phyloP scores from a whole-genome alignment of 192 early-diverging fungal genomes.

The Spizellomyces sp. region DNA sequence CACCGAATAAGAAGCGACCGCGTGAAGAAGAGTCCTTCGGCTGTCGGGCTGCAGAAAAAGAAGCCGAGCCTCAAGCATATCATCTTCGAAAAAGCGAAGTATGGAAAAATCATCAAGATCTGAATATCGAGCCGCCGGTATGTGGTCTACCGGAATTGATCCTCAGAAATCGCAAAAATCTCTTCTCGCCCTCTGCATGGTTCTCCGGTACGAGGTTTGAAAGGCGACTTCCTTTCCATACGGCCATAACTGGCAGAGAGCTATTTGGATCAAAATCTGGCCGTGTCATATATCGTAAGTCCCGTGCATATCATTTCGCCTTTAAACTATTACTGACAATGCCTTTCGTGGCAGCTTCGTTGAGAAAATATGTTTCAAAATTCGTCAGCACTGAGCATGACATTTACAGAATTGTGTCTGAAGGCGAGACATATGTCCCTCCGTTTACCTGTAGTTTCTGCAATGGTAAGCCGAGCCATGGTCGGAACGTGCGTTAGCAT shows the following conservation, averaged over 20 bases:
- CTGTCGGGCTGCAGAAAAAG: background rate
- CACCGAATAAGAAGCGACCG: background rate
- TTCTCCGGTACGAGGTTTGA: no score
- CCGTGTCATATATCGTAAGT: no score
- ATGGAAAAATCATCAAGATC: background rate
- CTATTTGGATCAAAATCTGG: no score
- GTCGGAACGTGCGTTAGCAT: background rate
- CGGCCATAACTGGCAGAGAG: no score
- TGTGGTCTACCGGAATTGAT: background rate
- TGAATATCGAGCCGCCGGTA: background rate
- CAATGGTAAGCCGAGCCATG: slow-evolving; percentile 30
- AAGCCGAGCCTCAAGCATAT: background rate
- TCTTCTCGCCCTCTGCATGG: background rate
- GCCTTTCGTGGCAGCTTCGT: background rate
- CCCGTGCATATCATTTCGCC: no score
- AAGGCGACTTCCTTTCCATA: no score
- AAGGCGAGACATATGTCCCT: slow-evolving; percentile 7
- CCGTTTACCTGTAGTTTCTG: slow-evolving; percentile 43
- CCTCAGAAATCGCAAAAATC: background rate
- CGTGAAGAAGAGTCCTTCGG: background rate
- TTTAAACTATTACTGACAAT: background rate
- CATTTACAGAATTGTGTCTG: slow-evolving; percentile 14
- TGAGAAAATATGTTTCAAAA: slow-evolving; percentile 6
- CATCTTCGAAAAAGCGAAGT: background rate
- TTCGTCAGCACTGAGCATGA: slow-evolving; percentile 33